A percentile compares a stretch with the other conserved stretches of the same genome.
phyloP scores from a whole-genome alignment of 2,329 filamentous ascomycete species.

The Fusarium tanahbumbuense region DNA sequence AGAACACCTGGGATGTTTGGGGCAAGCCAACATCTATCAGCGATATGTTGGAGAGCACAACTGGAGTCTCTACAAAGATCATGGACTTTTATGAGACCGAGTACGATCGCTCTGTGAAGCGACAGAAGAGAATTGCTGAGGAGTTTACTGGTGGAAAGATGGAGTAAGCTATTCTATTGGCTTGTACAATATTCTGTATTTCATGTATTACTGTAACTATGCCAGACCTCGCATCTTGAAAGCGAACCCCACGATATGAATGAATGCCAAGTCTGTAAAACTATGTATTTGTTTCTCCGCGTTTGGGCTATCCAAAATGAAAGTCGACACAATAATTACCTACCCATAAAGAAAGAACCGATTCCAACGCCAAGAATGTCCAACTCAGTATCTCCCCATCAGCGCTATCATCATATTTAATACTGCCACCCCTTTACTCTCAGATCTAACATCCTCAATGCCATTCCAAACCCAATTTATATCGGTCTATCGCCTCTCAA shows the following conservation, averaged over 20 bases:
- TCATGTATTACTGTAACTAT: constrained; percentile 42
- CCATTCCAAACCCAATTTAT: constrained; percentile 9
- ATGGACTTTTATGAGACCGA: constrained; percentile 54
- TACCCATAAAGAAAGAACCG: not conserved
- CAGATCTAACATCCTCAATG: constrained; percentile 7
- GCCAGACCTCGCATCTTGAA: constrained; percentile 29
- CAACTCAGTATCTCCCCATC: constrained; percentile 1
- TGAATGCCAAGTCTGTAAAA: not conserved
- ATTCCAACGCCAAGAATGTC: constrained; percentile 30
- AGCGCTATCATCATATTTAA: constrained; percentile 4
- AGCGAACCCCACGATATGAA: not conserved
- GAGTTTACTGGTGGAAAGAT: constrained; percentile 71
- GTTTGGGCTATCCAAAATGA: not conserved
- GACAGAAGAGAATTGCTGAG: constrained; percentile 68
- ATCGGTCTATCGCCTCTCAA: constrained; percentile 74
- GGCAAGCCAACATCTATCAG: constrained; percentile 59
- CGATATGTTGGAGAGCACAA: constrained; percentile 57
- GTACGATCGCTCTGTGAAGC: constrained; percentile 59
- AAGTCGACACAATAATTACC: constrained; percentile 2
- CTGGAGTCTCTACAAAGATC: constrained; percentile 51
- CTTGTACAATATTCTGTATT: constrained; percentile 45
- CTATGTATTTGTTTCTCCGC: constrained; percentile 11
- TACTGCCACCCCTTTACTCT: not conserved
- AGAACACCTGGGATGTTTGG: constrained; percentile 65
- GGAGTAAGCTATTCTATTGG: constrained; percentile 48